Evolutionary conservation across 1,284 basidiomycete genomes (phyloP).

Genomic region (Hemileia vastatrix): DNA sequence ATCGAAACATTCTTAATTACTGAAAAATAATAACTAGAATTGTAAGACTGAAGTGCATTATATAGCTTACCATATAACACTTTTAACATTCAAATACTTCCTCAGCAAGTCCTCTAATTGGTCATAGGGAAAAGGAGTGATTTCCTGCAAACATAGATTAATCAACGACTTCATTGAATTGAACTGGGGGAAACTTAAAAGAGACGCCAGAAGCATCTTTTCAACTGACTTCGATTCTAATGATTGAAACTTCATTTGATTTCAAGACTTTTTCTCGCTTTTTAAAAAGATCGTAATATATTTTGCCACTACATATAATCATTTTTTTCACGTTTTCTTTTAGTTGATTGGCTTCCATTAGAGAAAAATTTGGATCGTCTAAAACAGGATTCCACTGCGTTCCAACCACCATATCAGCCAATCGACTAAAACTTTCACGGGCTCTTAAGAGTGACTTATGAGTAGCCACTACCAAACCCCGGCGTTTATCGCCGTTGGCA

Average conservation of each 20-base stretch:
- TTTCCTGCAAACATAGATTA: conserved; percentile 47
- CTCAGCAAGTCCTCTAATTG: conserved; percentile 51
- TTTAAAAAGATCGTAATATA: conserved; percentile 74
- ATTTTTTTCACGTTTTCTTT: conserved; percentile 42
- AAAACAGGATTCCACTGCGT: conserved; percentile 65
- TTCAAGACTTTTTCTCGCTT: conserved; percentile 53
- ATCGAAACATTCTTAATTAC: not conserved
- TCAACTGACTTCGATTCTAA: conserved; percentile 56
- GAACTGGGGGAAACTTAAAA: not conserved
- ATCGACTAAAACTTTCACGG: conserved; percentile 51
- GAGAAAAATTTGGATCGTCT: conserved; percentile 50
- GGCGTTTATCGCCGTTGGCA: conserved; percentile 51
- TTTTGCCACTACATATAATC: conserved; percentile 59
- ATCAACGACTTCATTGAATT: not conserved
- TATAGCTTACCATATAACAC: conserved; percentile 6
- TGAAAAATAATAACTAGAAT: not conserved
- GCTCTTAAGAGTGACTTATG: conserved; percentile 41
- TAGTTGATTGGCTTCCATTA: conserved; percentile 46
- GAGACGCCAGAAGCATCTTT: conserved; percentile 1
- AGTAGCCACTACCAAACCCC: conserved; percentile 49
- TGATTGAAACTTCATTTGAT: conserved; percentile 52
- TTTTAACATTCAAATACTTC: conserved; percentile 45
- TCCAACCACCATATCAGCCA: conserved; percentile 57
- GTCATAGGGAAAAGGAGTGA: conserved; percentile 71
- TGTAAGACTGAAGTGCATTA: not conserved